Evolutionary conservation across 1,284 basidiomycete genomes (phyloP).

Genomic region (Taiwanofungus camphoratus): DNA sequence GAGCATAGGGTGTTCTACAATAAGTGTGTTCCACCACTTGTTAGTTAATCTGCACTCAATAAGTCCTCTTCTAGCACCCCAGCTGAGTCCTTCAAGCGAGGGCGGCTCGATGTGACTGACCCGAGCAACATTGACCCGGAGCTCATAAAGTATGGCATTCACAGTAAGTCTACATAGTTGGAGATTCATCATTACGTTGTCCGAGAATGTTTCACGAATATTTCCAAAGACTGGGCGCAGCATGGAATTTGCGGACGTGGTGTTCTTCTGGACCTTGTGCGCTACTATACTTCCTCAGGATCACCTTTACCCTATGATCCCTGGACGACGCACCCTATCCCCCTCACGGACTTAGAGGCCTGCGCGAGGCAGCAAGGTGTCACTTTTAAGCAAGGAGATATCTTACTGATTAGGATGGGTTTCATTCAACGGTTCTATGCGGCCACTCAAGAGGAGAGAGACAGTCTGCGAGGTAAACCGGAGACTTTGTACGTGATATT

Average conservation of each 20-base stretch:
- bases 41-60: neutral
- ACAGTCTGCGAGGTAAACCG: slow-evolving; percentile 34
- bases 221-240: slow-evolving; percentile 56
- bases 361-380: slow-evolving; percentile 50
- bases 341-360: slow-evolving; percentile 50
- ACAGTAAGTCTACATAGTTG: slow-evolving; percentile 40
- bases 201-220: neutral
- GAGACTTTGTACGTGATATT: slow-evolving; percentile 45
- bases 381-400: slow-evolving; percentile 51
- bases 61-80: slow-evolving; percentile 36
- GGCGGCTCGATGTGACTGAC: slow-evolving; percentile 42
- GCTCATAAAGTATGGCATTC: slow-evolving; percentile 54
- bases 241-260: slow-evolving; percentile 73
- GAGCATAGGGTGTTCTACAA: slow-evolving; percentile 59
- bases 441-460: slow-evolving; percentile 41
- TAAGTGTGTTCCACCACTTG: slow-evolving; percentile 35
- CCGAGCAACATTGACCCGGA: slow-evolving; percentile 45
- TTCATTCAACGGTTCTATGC: slow-evolving; percentile 58
- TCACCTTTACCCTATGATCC: slow-evolving; percentile 55
- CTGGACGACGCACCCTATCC: slow-evolving; percentile 53
- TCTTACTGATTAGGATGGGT: slow-evolving; percentile 57
- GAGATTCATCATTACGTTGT: neutral
- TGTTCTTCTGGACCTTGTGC: slow-evolving; percentile 61
- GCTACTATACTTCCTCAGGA: slow-evolving; percentile 41
- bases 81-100: slow-evolving; percentile 37